A percentile compares a stretch with the other conserved stretches of the same genome.
Evolutionary conservation across 139 green algal species (phyloP).

Genomic region (Diplosphaera chodatii): DNA sequence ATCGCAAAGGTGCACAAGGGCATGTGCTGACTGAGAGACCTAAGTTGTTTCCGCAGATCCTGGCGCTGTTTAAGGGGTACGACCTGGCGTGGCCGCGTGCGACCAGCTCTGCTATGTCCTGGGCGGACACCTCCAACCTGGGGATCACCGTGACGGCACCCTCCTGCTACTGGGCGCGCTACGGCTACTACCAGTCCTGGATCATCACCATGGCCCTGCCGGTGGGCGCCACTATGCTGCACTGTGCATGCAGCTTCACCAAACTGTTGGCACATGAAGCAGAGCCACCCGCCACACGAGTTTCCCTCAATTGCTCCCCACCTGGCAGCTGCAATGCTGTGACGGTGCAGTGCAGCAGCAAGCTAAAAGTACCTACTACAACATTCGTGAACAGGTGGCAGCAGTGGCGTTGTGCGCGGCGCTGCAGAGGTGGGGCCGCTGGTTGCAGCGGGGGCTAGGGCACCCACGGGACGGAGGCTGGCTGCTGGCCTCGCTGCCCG

Average conservation of each 20-base stretch:
- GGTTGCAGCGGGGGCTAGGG: background rate
- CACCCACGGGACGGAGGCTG: background rate
- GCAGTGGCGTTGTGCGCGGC: background rate
- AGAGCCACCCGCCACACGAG: too few species aligned
- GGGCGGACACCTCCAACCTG: constrained; percentile 31
- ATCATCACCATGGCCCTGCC: constrained; percentile 28
- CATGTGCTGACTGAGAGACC: too few species aligned
- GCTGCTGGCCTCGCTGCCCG: background rate
- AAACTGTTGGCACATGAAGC: too few species aligned
- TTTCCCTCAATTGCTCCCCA: too few species aligned
- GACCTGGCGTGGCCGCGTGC: constrained; percentile 30
- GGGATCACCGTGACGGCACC: constrained; percentile 28
- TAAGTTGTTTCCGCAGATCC: constrained; percentile 20
- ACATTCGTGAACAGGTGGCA: background rate
- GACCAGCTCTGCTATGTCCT: constrained; percentile 18
- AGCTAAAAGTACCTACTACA: too few species aligned
- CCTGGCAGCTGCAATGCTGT: too few species aligned
- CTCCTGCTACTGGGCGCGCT: constrained; percentile 19
- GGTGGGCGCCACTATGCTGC: constrained; percentile 6
- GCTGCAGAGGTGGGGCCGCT: background rate
- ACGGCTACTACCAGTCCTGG: constrained; percentile 26
- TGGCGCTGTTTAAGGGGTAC: constrained; percentile 35
- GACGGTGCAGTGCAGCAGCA: too few species aligned
- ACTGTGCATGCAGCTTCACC: too few species aligned
- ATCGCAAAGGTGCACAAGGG: too few species aligned